Evolutionary conservation across 768 basidiomycete species (phyloP), one percentile per base, ranked within the genome.

Genomic region (Auriscalpium microsporum): DNA sequence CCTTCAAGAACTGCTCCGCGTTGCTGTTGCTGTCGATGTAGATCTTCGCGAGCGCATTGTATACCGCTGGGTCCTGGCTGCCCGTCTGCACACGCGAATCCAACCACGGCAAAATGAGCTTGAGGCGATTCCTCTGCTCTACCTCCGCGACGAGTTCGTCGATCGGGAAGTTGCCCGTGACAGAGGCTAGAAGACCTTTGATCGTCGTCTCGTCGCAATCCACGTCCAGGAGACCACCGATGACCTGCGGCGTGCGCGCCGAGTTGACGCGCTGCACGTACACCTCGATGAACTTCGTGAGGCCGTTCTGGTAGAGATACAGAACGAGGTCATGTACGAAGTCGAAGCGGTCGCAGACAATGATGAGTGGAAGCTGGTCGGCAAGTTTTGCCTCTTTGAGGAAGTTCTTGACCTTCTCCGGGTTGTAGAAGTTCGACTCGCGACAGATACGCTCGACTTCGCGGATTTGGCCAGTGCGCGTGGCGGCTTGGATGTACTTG

Each of bases 341-440:
- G 78, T 96, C 95, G 78, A 98, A 99, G 40, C 96, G 93, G 69
- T 99, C 96, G 80, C 96, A 98, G 64, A 99, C 96, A 62, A 99
- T 98, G 77, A 98, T 99, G 63, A 99, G 85, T 4, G 96, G 96
- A 38, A 99, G 84, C 68, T 98, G 96, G 68, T 98, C 96, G 38
- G 84, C 74, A 33, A 99, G 84, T 66, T 96, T 94, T 65, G 96
- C 94, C 68, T 99, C 96, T 72, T 97, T 97, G 70, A 97, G 83
- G 86, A 97, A 98, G 74, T 99, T 99, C 80, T 99, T 98, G 81
- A 98, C 96, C 73, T 99, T 99, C 77, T 99, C 96, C 1, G 96
- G 91, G 71, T 94, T 97, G 80, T 98, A 98, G 73, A 77, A 78
- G 73, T 98, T 97, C 71, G 90, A 93, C 75, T 99, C 96, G 53